phyloP scores from a whole-genome alignment of 495 filamentous ascomycete species.

The Pyrenula massariospora region DNA sequence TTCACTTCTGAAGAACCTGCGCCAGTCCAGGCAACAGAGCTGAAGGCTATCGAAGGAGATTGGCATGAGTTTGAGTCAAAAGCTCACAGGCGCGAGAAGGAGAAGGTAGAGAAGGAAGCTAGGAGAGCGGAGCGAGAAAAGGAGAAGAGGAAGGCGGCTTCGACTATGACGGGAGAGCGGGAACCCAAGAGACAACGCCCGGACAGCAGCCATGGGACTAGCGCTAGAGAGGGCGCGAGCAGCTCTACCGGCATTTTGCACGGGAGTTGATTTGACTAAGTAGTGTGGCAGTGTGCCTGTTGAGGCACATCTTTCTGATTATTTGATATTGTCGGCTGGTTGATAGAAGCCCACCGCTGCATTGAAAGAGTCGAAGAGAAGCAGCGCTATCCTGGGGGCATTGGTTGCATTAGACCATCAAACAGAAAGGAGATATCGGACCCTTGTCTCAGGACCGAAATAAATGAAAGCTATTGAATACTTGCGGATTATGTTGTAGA shows the following conservation, averaged over 20 bases:
- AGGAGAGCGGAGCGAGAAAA: constrained; percentile 43
- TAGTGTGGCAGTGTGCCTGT: too few species aligned
- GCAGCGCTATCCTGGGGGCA: too few species aligned
- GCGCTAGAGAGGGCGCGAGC: not conserved
- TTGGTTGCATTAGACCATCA: too few species aligned
- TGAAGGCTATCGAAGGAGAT: constrained; percentile 78
- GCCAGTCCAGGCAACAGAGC: constrained; percentile 69
- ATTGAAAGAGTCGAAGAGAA: too few species aligned
- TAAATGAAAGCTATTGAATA: too few species aligned
- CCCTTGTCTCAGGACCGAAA: too few species aligned
- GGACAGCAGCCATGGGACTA: not conserved
- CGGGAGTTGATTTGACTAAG: not conserved
- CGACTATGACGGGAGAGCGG: constrained; percentile 16
- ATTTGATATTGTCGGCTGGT: too few species aligned
- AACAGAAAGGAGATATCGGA: too few species aligned
- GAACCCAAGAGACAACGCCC: not conserved
- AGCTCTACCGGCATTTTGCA: not conserved
- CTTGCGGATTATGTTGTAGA: too few species aligned
- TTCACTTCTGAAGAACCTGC: constrained; percentile 74
- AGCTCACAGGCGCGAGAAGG: constrained; percentile 81
- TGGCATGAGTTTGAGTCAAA: constrained; percentile 99
- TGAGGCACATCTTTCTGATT: too few species aligned
- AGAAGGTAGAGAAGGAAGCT: constrained; percentile 65
- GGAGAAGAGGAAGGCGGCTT: constrained; percentile 39
- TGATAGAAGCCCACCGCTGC: too few species aligned